phyloP scores from a whole-genome alignment of 768 basidiomycete genomes.

The Boletus insuetus region DNA sequence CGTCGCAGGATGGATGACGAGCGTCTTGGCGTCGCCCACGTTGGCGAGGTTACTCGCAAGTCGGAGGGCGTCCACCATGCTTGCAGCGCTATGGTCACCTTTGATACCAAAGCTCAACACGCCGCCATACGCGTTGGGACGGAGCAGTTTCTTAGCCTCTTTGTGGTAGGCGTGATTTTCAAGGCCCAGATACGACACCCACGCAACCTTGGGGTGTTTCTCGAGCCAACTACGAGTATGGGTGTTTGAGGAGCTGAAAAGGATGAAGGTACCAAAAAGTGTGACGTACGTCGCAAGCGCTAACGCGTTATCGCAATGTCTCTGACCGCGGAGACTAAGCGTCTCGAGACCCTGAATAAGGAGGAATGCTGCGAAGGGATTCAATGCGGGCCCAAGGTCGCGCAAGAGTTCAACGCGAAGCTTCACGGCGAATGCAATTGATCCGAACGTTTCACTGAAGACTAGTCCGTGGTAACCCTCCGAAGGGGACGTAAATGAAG shows the following conservation, averaged over 20 bases:
- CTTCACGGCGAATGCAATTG: constrained; percentile 49
- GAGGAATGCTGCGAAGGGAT: constrained; percentile 58
- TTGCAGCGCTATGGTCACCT: constrained; percentile 50
- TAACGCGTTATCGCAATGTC: constrained; percentile 58
- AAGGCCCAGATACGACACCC: constrained; percentile 80
- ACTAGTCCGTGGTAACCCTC: constrained; percentile 56
- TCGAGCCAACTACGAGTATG: constrained; percentile 45
- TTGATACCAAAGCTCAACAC: constrained; percentile 77
- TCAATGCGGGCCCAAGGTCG: constrained; percentile 51
- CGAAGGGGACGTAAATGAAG: constrained; percentile 51
- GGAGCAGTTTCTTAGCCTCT: constrained; percentile 54
- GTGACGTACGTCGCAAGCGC: constrained; percentile 41
- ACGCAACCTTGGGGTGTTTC: constrained; percentile 61
- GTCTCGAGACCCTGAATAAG: constrained; percentile 63
- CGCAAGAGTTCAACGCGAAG: constrained; percentile 51
- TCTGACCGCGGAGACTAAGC: constrained; percentile 53
- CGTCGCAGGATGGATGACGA: constrained; percentile 56
- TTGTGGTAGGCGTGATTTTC: constrained; percentile 56
- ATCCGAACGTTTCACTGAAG: constrained; percentile 50
- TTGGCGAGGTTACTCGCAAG: constrained; percentile 74
- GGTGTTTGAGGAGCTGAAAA: background rate
- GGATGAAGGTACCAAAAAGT: background rate
- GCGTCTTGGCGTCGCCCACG: constrained; percentile 64
- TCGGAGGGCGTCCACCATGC: constrained; percentile 67
- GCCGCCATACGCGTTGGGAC: constrained; percentile 58